phyloP scores from a whole-genome alignment of 2,329 filamentous ascomycete species.

The Pseudogymnoascus sp. region DNA sequence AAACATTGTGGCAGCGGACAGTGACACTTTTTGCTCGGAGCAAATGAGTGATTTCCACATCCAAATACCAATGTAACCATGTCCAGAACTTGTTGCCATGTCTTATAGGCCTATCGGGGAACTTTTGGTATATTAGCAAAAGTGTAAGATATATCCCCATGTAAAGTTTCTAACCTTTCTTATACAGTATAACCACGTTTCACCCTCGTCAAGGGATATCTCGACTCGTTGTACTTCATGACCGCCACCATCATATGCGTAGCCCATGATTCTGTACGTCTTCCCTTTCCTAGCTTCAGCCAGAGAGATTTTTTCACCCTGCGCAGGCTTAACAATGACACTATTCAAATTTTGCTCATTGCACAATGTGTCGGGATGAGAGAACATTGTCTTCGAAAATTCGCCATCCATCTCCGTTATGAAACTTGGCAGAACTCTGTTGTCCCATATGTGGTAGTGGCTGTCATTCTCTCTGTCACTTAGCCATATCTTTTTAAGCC shows the following conservation, averaged over 20 bases:
- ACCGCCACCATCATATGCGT: slow-evolving; percentile 43
- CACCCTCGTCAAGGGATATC: slow-evolving; percentile 39
- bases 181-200: slow-evolving; percentile 43
- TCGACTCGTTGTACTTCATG: slow-evolving; percentile 43
- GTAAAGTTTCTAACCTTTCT: slow-evolving; percentile 18
- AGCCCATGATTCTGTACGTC: slow-evolving; percentile 39
- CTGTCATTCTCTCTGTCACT: slow-evolving; percentile 37
- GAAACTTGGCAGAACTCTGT: slow-evolving; percentile 40
- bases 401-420: slow-evolving; percentile 42
- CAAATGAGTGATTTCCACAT: slow-evolving; percentile 38
- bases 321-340: slow-evolving; percentile 38
- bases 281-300: slow-evolving; percentile 31
- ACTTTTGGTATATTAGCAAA: slow-evolving; percentile 23
- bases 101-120: slow-evolving; percentile 40
- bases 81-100: slow-evolving; percentile 48
- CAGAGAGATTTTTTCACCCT: slow-evolving; percentile 38
- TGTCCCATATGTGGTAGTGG: slow-evolving; percentile 44
- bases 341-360: slow-evolving; percentile 44
- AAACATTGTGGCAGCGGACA: slow-evolving; percentile 42
- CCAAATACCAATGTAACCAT: slow-evolving; percentile 46
- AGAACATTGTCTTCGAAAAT: slow-evolving; percentile 39
- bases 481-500: slow-evolving; percentile 37
- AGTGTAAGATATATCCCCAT: slow-evolving; percentile 19
- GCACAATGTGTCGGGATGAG: slow-evolving; percentile 41
- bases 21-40: slow-evolving; percentile 36